Base-by-base conservation (phyloP, 2,329 filamentous ascomycete species). In the Dryadomyces quercus-mongolicae region DNA sequence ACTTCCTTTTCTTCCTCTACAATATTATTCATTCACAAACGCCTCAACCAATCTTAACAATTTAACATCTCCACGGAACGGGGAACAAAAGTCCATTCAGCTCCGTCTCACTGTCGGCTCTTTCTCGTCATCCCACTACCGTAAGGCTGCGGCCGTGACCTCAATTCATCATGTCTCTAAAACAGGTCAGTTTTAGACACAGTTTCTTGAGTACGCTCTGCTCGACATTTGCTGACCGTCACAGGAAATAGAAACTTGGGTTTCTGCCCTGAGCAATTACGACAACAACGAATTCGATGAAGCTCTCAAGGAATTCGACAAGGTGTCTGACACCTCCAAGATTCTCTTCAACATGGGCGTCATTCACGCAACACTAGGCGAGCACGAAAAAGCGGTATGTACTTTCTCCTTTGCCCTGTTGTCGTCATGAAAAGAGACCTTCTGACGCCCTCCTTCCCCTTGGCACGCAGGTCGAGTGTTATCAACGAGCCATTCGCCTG, bases 211-310 rank as follows among this genome's bases (percentile, higher is more conserved):
- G n/a, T n/a, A n/a, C n/a, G n/a, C n/a, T n/a, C n/a, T n/a, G n/a
- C n/a, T n/a, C n/a, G n/a, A n/a, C n/a, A n/a, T 9, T 16, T 13
- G 13, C 49, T 51, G 21, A 51, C 16, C 25, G 5, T 20, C 25
- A 59, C 34, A 95, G 91, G 93, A 98, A 86, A 98, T 98, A 70
- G 92, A 97, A 74, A 95, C 89, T 51, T 98, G 93, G 93, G 93
- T 97, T 61, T 77, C 85, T 68, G 93, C 93, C 70, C 82, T 98
- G 54, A 83, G 76, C 63, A 85, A 85, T 67, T 98, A 98, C 74
- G 93, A 98, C 72, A 93, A 92, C 72, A 95, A 95, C 72, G 89
- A 98, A 66, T 97, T 95, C 71, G 92, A 97, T 65, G 86, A 92
- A 61, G 84, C 93, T 31, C 73, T 97, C 59, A 80, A 77, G 62